Evolutionary conservation across 1,284 basidiomycete species (phyloP), one percentile per base, ranked within the genome.

Genomic region (Austroboletus rostrupii): DNA sequence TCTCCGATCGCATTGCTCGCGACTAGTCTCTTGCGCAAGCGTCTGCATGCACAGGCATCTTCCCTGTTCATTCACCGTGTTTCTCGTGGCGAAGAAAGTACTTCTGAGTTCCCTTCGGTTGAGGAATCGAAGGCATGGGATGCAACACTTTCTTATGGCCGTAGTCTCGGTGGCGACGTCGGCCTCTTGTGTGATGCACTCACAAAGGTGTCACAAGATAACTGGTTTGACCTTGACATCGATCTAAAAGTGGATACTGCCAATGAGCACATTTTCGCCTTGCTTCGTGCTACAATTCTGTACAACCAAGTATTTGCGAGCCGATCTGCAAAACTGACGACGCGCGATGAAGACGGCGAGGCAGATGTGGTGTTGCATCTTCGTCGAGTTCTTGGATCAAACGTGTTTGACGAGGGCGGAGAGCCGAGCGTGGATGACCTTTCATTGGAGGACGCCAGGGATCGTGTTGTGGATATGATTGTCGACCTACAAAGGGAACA

Each of bases 381-480:
- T 42, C 69, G 81, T 48, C 72, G 74, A 6, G 74, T 72, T 32
- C 68, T 87, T 28, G 85, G 80, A 8, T 77, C 72, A 50, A 66
- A 72, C 21, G 82, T 80, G 55, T 87, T 87, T 64, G 85, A 87
- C 45, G 55, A 57, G 42, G 47, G 53, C 26, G 47, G 52, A 14
- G 57, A 53, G 43, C 51, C 57, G 62, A 66, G 43, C 46, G 49
- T 37, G 63, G 55, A 59, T 45, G 64, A 67, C 31, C 59, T 67
- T 49, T 61, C 68, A 32, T 60, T 87, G 50, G 83, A 87, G 60
- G 83, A 87, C 51, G 84, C 84, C 37, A 74, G 81, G 52, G 86
- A 88, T 65, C 69, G 73, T 11, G 83, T 80, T 37, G 83, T 85
- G 47, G 85, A 87, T 65, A 72, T 81, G 73, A 71, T 86, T 45